Percentiles rank a stretch among this genome's conserved stretches.
Evolutionary conservation across 768 basidiomycete species (phyloP).

Genomic region (Russula abietina): DNA sequence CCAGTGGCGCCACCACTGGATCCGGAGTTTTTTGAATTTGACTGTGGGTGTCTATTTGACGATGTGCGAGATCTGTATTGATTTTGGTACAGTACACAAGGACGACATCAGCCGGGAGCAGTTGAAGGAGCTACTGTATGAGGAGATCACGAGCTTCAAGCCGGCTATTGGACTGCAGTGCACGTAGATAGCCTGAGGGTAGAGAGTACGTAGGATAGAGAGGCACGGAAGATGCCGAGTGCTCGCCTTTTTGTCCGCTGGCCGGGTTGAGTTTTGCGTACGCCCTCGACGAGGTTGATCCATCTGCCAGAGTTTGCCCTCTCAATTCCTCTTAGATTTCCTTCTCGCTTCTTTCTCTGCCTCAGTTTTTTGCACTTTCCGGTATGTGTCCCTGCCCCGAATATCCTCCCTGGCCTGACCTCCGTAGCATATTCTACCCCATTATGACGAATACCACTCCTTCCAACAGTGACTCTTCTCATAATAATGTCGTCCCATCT

Average conservation of each 20-base stretch:
- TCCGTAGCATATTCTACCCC: conserved; percentile 20
- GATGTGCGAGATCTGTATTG: neutral
- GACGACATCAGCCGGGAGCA: conserved; percentile 94
- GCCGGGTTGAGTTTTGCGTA: conserved; percentile 13
- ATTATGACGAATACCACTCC: conserved; percentile 37
- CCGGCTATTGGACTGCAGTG: conserved; percentile 46
- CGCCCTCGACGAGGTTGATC: conserved; percentile 19
- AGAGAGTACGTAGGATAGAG: neutral
- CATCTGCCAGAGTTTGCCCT: neutral
- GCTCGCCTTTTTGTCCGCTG: conserved; percentile 13
- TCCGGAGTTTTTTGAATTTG: conserved; percentile 96
- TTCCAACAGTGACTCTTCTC: conserved; percentile 36
- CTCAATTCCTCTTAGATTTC: conserved; percentile 23
- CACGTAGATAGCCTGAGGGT: neutral
- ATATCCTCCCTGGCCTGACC: conserved; percentile 1
- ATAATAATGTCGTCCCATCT: conserved; percentile 72
- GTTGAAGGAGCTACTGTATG: conserved; percentile 88
- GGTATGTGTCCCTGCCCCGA: neutral
- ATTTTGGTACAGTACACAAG: conserved; percentile 64
- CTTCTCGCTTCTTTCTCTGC: conserved; percentile 20
- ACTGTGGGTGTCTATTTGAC: conserved; percentile 48
- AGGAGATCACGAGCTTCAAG: conserved; percentile 90
- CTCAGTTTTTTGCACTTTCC: conserved; percentile 10
- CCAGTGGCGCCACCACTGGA: conserved; percentile 93
- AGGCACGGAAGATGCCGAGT: conserved; percentile 22